Base-by-base conservation (phyloP, 495 filamentous ascomycete species). In the Friedmanniomyces simplex region DNA sequence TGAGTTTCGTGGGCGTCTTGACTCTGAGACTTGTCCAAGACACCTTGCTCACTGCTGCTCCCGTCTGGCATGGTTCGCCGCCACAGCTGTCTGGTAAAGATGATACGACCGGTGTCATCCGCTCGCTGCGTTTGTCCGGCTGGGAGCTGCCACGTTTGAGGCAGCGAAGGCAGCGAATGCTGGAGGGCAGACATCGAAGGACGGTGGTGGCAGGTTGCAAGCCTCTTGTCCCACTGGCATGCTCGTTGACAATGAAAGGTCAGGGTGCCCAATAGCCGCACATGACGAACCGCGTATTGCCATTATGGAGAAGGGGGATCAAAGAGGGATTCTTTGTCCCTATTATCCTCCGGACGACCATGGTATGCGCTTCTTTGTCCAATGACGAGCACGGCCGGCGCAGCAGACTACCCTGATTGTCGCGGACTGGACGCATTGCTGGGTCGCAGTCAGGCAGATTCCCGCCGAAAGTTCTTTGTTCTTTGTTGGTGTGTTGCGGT, bases 41-140 rank as follows among this genome's bases (percentile, higher is more conserved):
- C 61, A 52, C 5, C 53, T 32, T 39, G 52, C 36, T 57, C 57
- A 28, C 20, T 54, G 18, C 18, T 22, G 37, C n/a, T 43, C 26
- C 34, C 49, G 57, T 59, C 57, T 42, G 57, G 47, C 61, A 63
- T 63, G 52, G 12, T 60, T 63, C 61, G 51, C 53, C 55, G 59
- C 61, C 61, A 63, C 50, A 63, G 53, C 30, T 63, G 56, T 60
- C 61, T 59, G 11, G 61, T 63, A 46, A 59, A 63, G 56, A 63
- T 45, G 47, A 63, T 49, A 37, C 52, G 61, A 4, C 57, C 45
- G 13, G 61, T 20, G 22, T 52, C 61, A 54, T 53, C 53, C 39
- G 57, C 13, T 50, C 7, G 48, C 28, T 26, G 57, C 48, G 57
- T 36, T 41, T 45, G 51, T 41, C 30, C 26, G 48, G 51, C 21